phyloP scores from a whole-genome alignment of 1,284 basidiomycete genomes.

The Trichosporon ovoides region DNA sequence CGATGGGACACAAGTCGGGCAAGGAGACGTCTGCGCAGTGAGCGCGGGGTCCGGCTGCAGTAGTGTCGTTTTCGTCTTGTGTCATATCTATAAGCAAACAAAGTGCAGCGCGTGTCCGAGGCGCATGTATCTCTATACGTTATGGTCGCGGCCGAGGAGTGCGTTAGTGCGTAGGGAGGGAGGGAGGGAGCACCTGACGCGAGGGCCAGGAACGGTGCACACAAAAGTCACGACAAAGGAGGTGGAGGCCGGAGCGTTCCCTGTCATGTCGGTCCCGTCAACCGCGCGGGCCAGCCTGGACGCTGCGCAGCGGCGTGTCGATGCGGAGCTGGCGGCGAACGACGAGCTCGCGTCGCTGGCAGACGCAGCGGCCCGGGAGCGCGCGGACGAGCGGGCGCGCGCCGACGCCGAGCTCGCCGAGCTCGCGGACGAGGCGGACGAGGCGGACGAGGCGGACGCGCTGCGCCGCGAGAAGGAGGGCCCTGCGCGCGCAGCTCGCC shows the following conservation, averaged over 20 bases:
- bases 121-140: neutral
- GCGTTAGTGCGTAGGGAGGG: too few relatives aligned
- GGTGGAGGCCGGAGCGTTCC: too few relatives aligned
- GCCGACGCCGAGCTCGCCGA: neutral
- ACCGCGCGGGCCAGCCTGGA: too few relatives aligned
- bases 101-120: neutral
- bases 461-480: neutral
- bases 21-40: neutral
- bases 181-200: too few relatives aligned
- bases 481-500: neutral
- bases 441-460: neutral
- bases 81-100: neutral
- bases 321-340: neutral
- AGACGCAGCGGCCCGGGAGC: too few relatives aligned
- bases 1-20: constrained; percentile 29
- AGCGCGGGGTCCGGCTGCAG: neutral
- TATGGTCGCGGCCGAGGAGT: too few relatives aligned
- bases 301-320: neutral
- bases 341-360: neutral
- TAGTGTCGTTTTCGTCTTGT: neutral
- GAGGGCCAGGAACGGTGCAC: too few relatives aligned
- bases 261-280: too few relatives aligned
- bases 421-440: neutral
- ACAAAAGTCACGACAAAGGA: too few relatives aligned
- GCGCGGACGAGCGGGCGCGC: too few relatives aligned